These are phyloP conservation scores for Tulasnella sp. DNA, from an alignment of 768 basidiomycete genomes.

Conservation along the genomic window DNA sequence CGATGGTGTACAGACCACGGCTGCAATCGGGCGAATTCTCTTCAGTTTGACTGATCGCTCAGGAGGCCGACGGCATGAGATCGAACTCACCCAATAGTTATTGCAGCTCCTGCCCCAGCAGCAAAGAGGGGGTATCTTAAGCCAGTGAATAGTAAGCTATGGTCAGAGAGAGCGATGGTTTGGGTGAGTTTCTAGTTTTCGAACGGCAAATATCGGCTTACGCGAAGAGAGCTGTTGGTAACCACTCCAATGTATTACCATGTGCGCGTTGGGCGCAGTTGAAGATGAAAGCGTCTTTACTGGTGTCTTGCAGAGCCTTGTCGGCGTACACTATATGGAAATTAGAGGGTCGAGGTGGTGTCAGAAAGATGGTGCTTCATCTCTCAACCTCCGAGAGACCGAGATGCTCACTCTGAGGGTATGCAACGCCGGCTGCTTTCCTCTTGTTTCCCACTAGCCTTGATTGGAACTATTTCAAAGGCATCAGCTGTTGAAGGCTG, in stretches of 20 bases:
- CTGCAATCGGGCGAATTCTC: background rate
- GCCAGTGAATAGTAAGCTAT: constrained; percentile 12
- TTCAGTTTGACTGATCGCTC: background rate
- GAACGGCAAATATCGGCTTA: background rate
- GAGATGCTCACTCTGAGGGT: constrained; percentile 2
- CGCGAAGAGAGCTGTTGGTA: background rate
- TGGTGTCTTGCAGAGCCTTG: constrained; percentile 5
- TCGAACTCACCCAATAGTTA: background rate
- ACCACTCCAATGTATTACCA: constrained; percentile 12
- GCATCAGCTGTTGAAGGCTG: background rate
- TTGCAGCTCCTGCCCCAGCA: background rate
- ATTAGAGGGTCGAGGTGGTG: background rate
- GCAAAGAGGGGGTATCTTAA: constrained; percentile 14
- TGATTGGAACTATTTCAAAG: constrained; percentile 4
- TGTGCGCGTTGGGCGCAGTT: constrained; percentile 17
- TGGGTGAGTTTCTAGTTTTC: background rate
- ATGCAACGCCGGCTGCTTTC: constrained; percentile 5
- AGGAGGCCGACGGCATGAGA: no score
- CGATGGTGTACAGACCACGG: constrained; percentile 8
- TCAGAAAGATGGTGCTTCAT: background rate
- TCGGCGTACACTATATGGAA: constrained; percentile 9
- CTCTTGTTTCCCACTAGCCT: background rate
- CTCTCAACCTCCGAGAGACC: no score
- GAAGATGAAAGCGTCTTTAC: background rate
- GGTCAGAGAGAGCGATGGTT: background rate